phyloP scores from a whole-genome alignment of 139 green algal genomes.

The Chlorella sp. region DNA sequence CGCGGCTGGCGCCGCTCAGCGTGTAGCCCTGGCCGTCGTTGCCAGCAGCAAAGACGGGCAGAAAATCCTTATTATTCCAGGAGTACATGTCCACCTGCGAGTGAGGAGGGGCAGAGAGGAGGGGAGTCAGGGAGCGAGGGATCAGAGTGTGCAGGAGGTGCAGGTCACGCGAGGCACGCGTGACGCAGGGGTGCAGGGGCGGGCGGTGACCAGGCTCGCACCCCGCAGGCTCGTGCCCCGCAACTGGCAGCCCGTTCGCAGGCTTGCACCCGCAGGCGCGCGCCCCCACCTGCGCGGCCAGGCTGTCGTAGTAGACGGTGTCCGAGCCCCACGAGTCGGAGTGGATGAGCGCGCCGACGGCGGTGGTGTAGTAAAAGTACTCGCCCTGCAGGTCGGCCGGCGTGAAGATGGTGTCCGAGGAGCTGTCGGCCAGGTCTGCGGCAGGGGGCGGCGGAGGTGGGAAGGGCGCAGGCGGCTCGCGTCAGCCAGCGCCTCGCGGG shows the following conservation, averaged over 20 bases:
- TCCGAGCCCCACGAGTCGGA: constrained; percentile 86
- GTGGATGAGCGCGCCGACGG: constrained; percentile 16
- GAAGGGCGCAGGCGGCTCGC: no score
- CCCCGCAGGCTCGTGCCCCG: no score
- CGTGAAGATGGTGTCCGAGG: constrained; percentile 33
- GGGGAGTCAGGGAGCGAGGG: no score
- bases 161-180: no score
- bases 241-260: constrained; percentile 8
- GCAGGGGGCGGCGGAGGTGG: constrained; percentile 17
- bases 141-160: no score
- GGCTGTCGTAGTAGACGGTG: constrained; percentile 67
- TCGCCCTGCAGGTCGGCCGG: constrained; percentile 59
- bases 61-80: constrained; percentile 49
- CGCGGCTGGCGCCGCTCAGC: not conserved
- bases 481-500: no score
- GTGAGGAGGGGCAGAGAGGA: no score
- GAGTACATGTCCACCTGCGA: constrained; percentile 38
- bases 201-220: no score
- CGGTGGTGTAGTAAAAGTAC: constrained; percentile 76
- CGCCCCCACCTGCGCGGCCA: constrained; percentile 60
- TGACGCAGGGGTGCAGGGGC: no score
- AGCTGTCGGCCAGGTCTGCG: constrained; percentile 35
- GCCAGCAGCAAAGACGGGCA: constrained; percentile 53
- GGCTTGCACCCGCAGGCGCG: constrained; percentile 41
- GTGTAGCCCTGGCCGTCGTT: constrained; percentile 44